Evolutionary conservation across 2,329 filamentous ascomycete genomes (phyloP), one percentile per base, ranked within the genome.

Genomic region (Colletotrichum euphorbiae): DNA sequence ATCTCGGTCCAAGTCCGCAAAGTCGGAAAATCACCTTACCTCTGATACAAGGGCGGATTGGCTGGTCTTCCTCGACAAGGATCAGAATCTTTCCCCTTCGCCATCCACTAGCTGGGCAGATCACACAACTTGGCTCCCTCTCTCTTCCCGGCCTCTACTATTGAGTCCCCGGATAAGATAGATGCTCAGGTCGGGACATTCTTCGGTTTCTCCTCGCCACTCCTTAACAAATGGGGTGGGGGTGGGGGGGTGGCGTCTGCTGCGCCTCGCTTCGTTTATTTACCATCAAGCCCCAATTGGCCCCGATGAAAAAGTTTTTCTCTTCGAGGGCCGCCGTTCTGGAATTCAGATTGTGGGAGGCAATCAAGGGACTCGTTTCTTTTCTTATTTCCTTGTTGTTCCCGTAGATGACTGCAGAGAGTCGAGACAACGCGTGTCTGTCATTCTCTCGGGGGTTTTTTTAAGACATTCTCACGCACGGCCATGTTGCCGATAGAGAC

Each of bases 281-380:
- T 58, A 7, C 24, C 24, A 36, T 36, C 13, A 38, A 52, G 33
- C 9, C 17, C 24, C 38, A 52, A 52, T n/a, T 17, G 28, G 7
- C 15, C 8, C 42, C 7, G 9, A 13, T 38, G 21, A 33, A 12
- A n/a, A n/a, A 0, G 6, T 50, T 12, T n/a, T 51, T 6, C 6
- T 28, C 6, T 28, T 28, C 24, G 48, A 12, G 24, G 48, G 15
- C 15, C 13, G n/a, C 21, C 15, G 40, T 31, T 45, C 11, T 46
- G 55, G 55, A 58, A 46, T 58, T 58, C 28, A 45, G 42, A 21
- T 6, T 58, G 55, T 45, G 55, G 42, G 42, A 58, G 28, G 56
- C 28, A 50, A 59, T 59, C 43, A 59, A 59, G 43, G 43, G 56
- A 48, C 28, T 48, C 43, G n/a, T 48, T 31, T 38, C 33, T 21